These are phyloP conservation scores for Septoria linicola DNA, from an alignment of 2,329 filamentous ascomycete species.

Conservation along the genomic window DNA sequence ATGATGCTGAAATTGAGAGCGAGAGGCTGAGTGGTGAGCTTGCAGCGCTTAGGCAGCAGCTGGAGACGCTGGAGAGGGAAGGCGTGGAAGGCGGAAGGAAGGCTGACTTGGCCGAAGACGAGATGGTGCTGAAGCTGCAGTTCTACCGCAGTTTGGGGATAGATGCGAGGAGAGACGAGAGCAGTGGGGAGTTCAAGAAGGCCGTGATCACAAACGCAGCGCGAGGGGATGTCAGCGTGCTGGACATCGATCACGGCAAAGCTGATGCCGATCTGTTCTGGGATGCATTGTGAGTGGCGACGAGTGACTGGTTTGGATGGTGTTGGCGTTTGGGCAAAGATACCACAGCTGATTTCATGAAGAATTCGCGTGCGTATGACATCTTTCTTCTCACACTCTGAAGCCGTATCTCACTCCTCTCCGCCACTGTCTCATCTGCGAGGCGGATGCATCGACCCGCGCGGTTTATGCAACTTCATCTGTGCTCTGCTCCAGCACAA, in stretches of 20 bases:
- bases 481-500: too few species aligned
- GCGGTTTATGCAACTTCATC: too few species aligned
- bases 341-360: slow-evolving; percentile 15
- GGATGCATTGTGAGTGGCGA: slow-evolving; percentile 67
- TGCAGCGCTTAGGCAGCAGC: slow-evolving; percentile 68
- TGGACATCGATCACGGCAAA: slow-evolving; percentile 87
- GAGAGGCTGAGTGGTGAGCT: slow-evolving; percentile 81
- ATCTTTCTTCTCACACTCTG: too few species aligned
- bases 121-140: slow-evolving; percentile 69
- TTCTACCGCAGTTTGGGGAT: slow-evolving; percentile 90
- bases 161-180: slow-evolving; percentile 74
- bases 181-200: slow-evolving; percentile 76
- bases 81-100: slow-evolving; percentile 72
- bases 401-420: not conserved
- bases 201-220: slow-evolving; percentile 81
- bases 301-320: not conserved
- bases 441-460: too few species aligned
- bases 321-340: slow-evolving; percentile 11
- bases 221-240: slow-evolving; percentile 89
- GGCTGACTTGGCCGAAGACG: slow-evolving; percentile 47
- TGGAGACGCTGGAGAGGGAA: slow-evolving; percentile 82
- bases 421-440: too few species aligned
- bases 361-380: not conserved
- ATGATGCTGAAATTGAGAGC: slow-evolving; percentile 89
- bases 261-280: slow-evolving; percentile 98